Evolutionary conservation across 495 filamentous ascomycete species (phyloP).

Genomic region (Tuber indicum): DNA sequence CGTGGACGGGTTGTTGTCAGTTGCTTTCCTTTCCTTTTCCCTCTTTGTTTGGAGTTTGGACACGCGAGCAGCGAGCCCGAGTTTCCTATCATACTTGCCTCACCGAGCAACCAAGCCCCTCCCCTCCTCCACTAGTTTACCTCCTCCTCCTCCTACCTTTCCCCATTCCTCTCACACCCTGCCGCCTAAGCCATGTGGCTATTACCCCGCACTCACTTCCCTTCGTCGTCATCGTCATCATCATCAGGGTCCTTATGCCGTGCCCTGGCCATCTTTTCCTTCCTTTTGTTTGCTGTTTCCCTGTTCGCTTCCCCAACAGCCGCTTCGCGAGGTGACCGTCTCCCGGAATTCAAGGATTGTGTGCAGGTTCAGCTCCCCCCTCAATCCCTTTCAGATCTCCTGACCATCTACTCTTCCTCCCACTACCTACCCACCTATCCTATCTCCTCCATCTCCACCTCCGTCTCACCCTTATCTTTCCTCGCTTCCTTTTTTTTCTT

Average conservation of each 20-base stretch:
- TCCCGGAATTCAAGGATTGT: slow-evolving; percentile 85
- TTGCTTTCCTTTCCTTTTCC: neutral
- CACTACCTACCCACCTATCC: slow-evolving; percentile 5
- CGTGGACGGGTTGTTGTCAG: neutral
- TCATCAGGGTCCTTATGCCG: slow-evolving; percentile 26
- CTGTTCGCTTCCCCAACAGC: slow-evolving; percentile 49
- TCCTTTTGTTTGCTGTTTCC: slow-evolving; percentile 44
- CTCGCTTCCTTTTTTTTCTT: slow-evolving; percentile 12
- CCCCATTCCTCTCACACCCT: slow-evolving; percentile 5
- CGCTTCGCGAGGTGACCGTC: slow-evolving; percentile 76
- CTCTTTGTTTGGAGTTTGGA: neutral
- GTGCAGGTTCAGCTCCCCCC: slow-evolving; percentile 57
- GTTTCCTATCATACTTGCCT: neutral
- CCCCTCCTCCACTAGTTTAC: neutral
- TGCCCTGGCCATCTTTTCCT: slow-evolving; percentile 12
- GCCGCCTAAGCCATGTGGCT: neutral
- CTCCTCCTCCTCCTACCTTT: neutral
- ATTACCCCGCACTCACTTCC: slow-evolving; percentile 10
- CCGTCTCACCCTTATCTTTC: neutral
- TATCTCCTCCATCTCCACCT: slow-evolving; percentile 1
- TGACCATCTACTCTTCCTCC: neutral
- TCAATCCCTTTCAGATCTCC: neutral
- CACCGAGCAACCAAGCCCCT: too few species aligned
- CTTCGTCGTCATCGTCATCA: slow-evolving; percentile 12
- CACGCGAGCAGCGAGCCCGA: neutral